Percentiles rank a stretch among this genome's conserved stretches.
These are phyloP conservation scores for Sisymbrium altissimum DNA, from an alignment of 345 rosid genomes.

Conservation along the genomic window DNA sequence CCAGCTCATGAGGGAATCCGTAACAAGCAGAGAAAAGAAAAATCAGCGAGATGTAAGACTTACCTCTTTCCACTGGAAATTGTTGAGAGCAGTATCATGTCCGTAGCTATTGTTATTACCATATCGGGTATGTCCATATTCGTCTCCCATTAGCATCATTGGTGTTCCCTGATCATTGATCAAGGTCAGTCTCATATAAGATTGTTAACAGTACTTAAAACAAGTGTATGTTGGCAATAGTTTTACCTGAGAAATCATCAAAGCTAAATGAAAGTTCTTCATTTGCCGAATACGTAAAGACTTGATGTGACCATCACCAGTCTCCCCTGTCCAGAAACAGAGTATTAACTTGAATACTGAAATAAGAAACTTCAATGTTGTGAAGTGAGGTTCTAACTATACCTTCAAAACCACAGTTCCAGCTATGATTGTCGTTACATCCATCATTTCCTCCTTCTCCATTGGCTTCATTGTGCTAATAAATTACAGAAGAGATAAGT, in stretches of 20 bases:
- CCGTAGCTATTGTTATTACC: slow-evolving; percentile 98
- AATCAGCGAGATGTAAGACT: background rate
- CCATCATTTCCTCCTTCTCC: slow-evolving; percentile 98
- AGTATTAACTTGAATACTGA: background rate
- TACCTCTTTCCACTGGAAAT: slow-evolving; percentile 81
- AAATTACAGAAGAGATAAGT: slow-evolving; percentile 14
- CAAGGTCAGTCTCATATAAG: background rate
- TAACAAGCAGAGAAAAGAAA: background rate
- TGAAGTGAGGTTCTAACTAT: background rate
- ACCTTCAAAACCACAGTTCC: slow-evolving; percentile 99
- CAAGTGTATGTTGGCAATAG: background rate
- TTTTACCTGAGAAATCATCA: slow-evolving; percentile 83
- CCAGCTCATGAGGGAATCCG: background rate
- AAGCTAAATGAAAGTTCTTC: slow-evolving; percentile 87
- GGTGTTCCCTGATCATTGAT: slow-evolving; percentile 65
- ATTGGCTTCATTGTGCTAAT: slow-evolving; percentile 92
- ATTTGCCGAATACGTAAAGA: slow-evolving; percentile 79
- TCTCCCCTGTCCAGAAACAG: slow-evolving; percentile 60
- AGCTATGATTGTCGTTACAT: slow-evolving; percentile 81
- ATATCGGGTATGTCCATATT: slow-evolving; percentile 79
- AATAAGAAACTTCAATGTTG: background rate
- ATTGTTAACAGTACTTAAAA: background rate
- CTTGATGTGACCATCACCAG: slow-evolving; percentile 52
- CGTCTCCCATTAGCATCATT: slow-evolving; percentile 99
- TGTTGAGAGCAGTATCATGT: slow-evolving; percentile 77